phyloP scores from a whole-genome alignment of 108 stramenopile genomes.

The Craspedostauros australis region DNA sequence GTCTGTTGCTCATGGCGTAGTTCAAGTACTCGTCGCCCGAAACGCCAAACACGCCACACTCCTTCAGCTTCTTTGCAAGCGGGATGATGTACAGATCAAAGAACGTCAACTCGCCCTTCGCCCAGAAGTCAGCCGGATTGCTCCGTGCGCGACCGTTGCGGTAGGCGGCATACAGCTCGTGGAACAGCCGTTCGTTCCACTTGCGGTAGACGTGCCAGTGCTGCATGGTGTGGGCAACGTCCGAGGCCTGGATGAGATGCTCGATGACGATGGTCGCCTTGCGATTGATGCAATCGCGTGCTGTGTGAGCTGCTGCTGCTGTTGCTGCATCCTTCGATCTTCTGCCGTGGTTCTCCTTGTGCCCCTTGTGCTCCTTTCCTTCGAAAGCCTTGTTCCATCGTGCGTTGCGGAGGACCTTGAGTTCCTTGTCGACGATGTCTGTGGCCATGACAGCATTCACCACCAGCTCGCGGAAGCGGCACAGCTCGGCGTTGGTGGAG shows the following conservation, averaged over 20 bases:
- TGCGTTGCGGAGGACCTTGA: slow-evolving; percentile 14
- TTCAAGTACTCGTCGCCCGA: too few relatives aligned
- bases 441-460: slow-evolving; percentile 53
- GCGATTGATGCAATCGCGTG: too few relatives aligned
- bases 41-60: too few relatives aligned
- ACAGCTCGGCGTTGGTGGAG: slow-evolving; percentile 26
- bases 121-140: slow-evolving; percentile 44
- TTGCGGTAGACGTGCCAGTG: slow-evolving; percentile 36
- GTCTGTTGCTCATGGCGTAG: too few relatives aligned
- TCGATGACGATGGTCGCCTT: slow-evolving; percentile 26
- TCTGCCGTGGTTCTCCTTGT: slow-evolving; percentile 5
- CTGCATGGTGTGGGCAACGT: slow-evolving; percentile 49
- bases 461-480: slow-evolving; percentile 43
- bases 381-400: slow-evolving; percentile 42
- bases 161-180: slow-evolving; percentile 34
- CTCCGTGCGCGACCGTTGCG: slow-evolving; percentile 16
- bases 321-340: slow-evolving; percentile 33
- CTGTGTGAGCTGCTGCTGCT: slow-evolving; percentile 35
- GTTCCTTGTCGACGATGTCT: slow-evolving; percentile 44
- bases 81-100: slow-evolving; percentile 31
- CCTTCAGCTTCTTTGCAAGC: too few relatives aligned
- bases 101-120: slow-evolving; percentile 45
- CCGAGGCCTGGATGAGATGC: slow-evolving; percentile 23
- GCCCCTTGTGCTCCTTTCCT: slow-evolving; percentile 10
- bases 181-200: slow-evolving; percentile 43